A percentile compares a stretch with the other conserved stretches of the same genome.
These are phyloP conservation scores for Lodderomyces parapsilosis DNA, from an alignment of 1,139 yeast genomes.

Conservation along the genomic window DNA sequence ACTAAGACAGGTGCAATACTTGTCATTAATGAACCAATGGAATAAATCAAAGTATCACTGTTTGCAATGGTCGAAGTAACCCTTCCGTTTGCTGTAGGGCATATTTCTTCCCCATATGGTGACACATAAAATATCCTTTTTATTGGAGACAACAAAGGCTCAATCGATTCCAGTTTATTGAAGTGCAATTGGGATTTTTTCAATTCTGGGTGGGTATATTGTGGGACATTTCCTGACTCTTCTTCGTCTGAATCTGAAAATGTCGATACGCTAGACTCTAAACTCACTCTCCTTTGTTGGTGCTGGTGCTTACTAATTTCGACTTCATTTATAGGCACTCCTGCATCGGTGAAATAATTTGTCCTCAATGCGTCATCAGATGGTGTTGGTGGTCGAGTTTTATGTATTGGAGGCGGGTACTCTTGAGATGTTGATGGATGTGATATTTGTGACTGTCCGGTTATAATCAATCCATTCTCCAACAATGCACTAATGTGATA, in stretches of 20 bases:
- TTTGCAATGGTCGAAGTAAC: constrained; percentile 53
- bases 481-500: constrained; percentile 83
- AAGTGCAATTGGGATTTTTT: constrained; percentile 73
- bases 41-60: constrained; percentile 63
- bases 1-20: constrained; percentile 78
- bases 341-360: constrained; percentile 13
- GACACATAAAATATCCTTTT: constrained; percentile 75
- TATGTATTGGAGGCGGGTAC: constrained; percentile 39
- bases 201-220: constrained; percentile 78
- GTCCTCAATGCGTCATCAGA: constrained; percentile 17
- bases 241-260: constrained; percentile 26
- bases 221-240: constrained; percentile 62
- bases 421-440: constrained; percentile 56
- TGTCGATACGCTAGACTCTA: constrained; percentile 2
- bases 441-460: constrained; percentile 95
- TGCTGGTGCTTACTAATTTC: constrained; percentile 5
- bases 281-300: constrained; percentile 4
- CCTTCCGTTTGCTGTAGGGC: constrained; percentile 70
- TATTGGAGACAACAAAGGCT: constrained; percentile 74
- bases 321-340: constrained; percentile 17
- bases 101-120: constrained; percentile 85
- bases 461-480: constrained; percentile 67
- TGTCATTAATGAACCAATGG: constrained; percentile 88
- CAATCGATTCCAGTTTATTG: constrained; percentile 50
- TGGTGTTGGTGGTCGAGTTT: constrained; percentile 40